Evolutionary conservation across 2,329 filamentous ascomycete species (phyloP), one percentile per base, ranked within the genome.

Genomic region (Helotiales sp.): DNA sequence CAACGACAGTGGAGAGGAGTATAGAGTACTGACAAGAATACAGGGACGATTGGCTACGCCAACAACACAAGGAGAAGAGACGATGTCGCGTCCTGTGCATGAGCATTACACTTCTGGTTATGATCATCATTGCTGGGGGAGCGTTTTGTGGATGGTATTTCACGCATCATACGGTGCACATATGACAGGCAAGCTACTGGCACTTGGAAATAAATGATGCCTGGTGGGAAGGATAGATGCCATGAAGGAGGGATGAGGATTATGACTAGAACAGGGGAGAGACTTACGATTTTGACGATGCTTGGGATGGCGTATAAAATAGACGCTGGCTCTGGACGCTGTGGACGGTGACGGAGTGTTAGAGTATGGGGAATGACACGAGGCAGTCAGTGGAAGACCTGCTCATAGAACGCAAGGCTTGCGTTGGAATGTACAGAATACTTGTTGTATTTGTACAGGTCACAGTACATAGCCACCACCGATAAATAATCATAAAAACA

Each of bases 11-110:
- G 15, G 9, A 30, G 5, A 19, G 36, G 3, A 19, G 24, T 34
- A 8, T 8, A 9, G 29, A 7, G 12, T n/a, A 9, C 3, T 8
- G 30, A 30, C 25, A 49, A 22, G 17, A 25, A 40, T 29, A 57
- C 55, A 70, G 67, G 9, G 60, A 70, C 38, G 67, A 70, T 38
- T 72, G 70, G 70, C 56, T 72, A 27, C 54, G 53, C n/a, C 67
- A 69, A 58, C 69, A 72, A 59, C 63, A 60, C 15, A 64, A 59
- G 34, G 66, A 72, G 52, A 69, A 68, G 64, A 53, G 68, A 22
- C 60, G 63, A 29, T 70, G 66, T 46, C 61, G 63, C 31, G 51
- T 57, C n/a, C 56, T 65, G 5, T 69, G 65, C 31, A 47, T 62
- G 10, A 56, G 52, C 19, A 67, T 70, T 33, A 64, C 66, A 12